These are phyloP conservation scores for Canariomyces notabilis DNA, from an alignment of 2,329 filamentous ascomycete genomes.

Conservation along the genomic window DNA sequence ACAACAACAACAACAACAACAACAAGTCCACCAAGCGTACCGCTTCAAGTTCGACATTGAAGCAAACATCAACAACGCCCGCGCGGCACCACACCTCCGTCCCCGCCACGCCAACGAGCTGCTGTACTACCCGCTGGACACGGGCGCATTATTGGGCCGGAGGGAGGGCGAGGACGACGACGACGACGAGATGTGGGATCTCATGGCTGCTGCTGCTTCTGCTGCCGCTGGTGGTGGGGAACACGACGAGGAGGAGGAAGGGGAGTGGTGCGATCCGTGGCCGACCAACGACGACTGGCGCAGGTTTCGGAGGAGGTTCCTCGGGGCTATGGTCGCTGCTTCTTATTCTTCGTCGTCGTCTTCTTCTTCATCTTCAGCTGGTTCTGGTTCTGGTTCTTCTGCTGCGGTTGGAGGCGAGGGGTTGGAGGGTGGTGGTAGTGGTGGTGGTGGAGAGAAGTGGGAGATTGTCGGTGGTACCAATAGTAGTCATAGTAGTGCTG, in stretches of 20 bases:
- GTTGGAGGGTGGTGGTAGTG: neutral
- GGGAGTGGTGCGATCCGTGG: constrained; percentile 34
- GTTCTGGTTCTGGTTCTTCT: neutral
- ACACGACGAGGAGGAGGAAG: constrained; percentile 18
- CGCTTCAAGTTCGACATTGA: constrained; percentile 45
- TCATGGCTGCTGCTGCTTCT: neutral
- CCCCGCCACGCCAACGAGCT: constrained; percentile 40
- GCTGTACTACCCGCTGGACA: constrained; percentile 33
- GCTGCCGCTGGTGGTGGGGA: neutral
- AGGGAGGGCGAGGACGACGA: constrained; percentile 29
- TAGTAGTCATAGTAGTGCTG: no score
- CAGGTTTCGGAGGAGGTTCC: constrained; percentile 33
- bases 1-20: constrained; percentile 3
- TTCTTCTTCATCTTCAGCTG: neutral
- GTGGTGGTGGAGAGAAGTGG: neutral
- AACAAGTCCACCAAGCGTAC: constrained; percentile 38
- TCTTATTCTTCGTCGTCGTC: neutral
- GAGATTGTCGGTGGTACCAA: neutral
- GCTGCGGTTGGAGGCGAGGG: neutral
- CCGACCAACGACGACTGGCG: constrained; percentile 39
- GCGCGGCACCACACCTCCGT: constrained; percentile 33
- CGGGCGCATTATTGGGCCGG: no score
- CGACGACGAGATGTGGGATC: constrained; percentile 24
- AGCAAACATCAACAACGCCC: constrained; percentile 43
- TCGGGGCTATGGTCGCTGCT: constrained; percentile 28